phyloP scores from a whole-genome alignment of 202 grass and related monocot species.

The Sporobolus alterniflorus region DNA sequence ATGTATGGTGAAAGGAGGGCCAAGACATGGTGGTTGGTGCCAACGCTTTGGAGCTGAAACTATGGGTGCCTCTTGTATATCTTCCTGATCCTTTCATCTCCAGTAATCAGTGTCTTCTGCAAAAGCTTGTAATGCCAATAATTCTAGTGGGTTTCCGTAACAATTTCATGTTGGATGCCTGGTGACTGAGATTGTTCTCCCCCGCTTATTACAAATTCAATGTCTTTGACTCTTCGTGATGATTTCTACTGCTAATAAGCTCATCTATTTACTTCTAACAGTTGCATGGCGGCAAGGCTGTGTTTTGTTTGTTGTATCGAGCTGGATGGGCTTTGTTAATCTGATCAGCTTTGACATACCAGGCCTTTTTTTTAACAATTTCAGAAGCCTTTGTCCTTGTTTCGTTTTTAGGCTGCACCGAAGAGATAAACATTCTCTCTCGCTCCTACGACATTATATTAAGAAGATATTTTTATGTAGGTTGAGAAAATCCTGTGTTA shows the following conservation, averaged over 20 bases:
- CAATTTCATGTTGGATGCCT: not conserved
- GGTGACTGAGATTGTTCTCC: not conserved
- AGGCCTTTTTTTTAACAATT: too few relatives aligned
- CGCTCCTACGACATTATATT: too few relatives aligned
- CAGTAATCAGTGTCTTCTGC: not conserved
- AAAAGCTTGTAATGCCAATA: not conserved
- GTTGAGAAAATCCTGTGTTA: too few relatives aligned
- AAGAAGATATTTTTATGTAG: too few relatives aligned
- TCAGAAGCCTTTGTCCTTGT: too few relatives aligned
- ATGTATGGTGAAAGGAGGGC: not conserved
- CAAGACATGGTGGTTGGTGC: not conserved
- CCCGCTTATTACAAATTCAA: not conserved
- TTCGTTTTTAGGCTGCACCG: too few relatives aligned
- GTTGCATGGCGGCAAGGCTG: too few relatives aligned
- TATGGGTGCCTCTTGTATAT: not conserved
- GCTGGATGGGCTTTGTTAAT: too few relatives aligned
- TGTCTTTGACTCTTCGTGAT: not conserved
- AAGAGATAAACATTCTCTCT: too few relatives aligned
- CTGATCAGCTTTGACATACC: too few relatives aligned
- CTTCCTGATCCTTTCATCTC: not conserved
- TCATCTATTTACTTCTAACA: not conserved
- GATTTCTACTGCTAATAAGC: not conserved
- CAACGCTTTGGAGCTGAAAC: not conserved
- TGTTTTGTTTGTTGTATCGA: not conserved
- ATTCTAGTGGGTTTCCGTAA: not conserved